phyloP scores from a whole-genome alignment of 2,329 filamentous ascomycete species.

The Allantophomopsis lycopodina region DNA sequence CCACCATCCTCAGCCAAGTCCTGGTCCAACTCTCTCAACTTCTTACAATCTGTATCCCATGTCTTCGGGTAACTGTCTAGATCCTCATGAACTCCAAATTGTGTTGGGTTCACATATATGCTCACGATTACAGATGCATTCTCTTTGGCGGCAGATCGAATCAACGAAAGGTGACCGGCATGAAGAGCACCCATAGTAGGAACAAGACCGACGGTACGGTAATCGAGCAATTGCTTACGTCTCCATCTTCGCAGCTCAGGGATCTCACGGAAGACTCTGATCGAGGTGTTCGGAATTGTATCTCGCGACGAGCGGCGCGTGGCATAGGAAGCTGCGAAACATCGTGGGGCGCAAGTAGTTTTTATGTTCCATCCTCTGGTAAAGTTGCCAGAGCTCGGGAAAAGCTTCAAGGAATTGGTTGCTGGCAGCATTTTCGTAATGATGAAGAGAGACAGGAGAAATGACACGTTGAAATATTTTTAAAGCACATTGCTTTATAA shows the following conservation, averaged over 20 bases:
- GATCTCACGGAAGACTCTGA: conserved; percentile 66
- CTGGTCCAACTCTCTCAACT: conserved; percentile 53
- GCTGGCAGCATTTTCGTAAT: too few relatives aligned
- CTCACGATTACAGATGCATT: conserved; percentile 82
- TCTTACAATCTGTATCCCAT: conserved; percentile 63
- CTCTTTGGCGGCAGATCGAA: conserved; percentile 70
- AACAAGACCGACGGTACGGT: conserved; percentile 71
- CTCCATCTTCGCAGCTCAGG: conserved; percentile 58
- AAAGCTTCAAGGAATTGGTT: too few relatives aligned
- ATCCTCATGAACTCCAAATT: conserved; percentile 86
- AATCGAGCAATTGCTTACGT: conserved; percentile 46
- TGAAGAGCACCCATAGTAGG: conserved; percentile 99
- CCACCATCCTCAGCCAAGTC: conserved; percentile 51
- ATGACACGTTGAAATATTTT: too few relatives aligned
- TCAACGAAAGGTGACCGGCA: conserved; percentile 73
- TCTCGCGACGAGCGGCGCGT: not conserved
- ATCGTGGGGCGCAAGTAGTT: too few relatives aligned
- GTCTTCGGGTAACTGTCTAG: conserved; percentile 81
- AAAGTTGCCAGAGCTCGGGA: too few relatives aligned
- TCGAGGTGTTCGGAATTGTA: conserved; percentile 37
- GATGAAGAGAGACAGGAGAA: too few relatives aligned
- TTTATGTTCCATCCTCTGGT: too few relatives aligned
- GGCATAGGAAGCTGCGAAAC: not conserved
- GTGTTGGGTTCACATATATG: conserved; percentile 92
- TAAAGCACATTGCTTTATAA: too few relatives aligned